A percentile compares a stretch with the other conserved stretches of the same genome.
Conservation (phyloP, 768 basidiomycete genomes). For the Termitomyces sp. region DNA sequence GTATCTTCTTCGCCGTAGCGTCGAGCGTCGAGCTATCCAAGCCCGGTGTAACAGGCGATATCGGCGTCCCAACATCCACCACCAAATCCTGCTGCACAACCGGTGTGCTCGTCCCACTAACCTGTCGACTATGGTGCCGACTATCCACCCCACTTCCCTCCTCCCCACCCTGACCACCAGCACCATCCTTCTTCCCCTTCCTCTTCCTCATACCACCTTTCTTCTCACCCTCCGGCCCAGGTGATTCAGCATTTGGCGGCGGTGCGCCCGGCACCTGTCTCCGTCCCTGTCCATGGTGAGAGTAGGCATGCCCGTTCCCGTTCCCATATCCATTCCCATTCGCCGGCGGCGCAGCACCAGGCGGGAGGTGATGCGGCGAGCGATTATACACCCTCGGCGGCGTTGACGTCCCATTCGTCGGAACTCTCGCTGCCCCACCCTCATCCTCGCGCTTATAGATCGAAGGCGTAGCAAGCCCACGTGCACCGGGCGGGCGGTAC, state of each 20-base stretch:
- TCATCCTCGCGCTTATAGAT: constrained; percentile 94
- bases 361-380: constrained; percentile 46
- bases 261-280: constrained; percentile 79
- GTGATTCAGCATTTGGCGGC: constrained; percentile 30
- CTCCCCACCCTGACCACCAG: constrained; percentile 37
- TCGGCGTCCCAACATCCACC: constrained; percentile 23
- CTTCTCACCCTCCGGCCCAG: constrained; percentile 38
- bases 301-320: constrained; percentile 5
- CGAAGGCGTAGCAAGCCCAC: constrained; percentile 83
- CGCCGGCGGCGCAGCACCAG: constrained; percentile 35
- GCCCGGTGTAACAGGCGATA: constrained; percentile 54
- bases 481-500: constrained; percentile 69
- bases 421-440: constrained; percentile 60
- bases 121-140: constrained; percentile 25
- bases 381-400: constrained; percentile 62
- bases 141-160: constrained; percentile 35
- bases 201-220: constrained; percentile 35
- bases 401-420: constrained; percentile 49
- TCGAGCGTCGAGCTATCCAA: constrained; percentile 59
- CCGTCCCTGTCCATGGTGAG: constrained; percentile 28
- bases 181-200: constrained; percentile 46
- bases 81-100: constrained; percentile 16
- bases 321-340: constrained; percentile 27
- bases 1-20: constrained; percentile 84
- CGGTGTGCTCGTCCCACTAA: constrained; percentile 14